Conservation (phyloP, 2,329 filamentous ascomycete species). For the Colletotrichum musae region DNA sequence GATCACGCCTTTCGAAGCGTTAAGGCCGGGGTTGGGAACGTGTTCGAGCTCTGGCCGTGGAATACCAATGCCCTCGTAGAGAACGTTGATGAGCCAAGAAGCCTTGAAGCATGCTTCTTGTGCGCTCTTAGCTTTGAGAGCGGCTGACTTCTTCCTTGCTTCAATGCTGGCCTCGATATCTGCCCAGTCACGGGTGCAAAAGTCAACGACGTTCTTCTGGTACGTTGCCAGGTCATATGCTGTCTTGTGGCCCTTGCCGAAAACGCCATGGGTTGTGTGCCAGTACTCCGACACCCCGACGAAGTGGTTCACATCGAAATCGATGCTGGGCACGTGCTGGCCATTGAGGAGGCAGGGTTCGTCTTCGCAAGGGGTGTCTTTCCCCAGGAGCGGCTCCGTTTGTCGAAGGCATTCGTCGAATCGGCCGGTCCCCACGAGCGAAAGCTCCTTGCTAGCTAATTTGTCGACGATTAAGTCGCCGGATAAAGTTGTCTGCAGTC, state of each 20-base stretch:
- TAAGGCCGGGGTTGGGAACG: constrained; percentile 67
- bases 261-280: constrained; percentile 97
- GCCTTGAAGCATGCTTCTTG: constrained; percentile 97
- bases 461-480: constrained; percentile 68
- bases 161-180: constrained; percentile 78
- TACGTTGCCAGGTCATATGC: constrained; percentile 94
- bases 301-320: constrained; percentile 98
- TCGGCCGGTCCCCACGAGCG: constrained; percentile 84
- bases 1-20: constrained; percentile 79
- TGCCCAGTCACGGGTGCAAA: constrained; percentile 88
- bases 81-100: constrained; percentile 95
- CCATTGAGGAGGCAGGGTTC: constrained; percentile 91
- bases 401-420: constrained; percentile 88
- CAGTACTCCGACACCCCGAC: constrained; percentile 98
- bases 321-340: constrained; percentile 92
- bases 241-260: constrained; percentile 78
- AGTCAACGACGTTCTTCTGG: constrained; percentile 85
- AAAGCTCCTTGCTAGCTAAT: constrained; percentile 57
- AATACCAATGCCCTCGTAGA: constrained; percentile 96
- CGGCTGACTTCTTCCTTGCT: constrained; percentile 79
- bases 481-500: constrained; percentile 80
- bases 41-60: constrained; percentile 86
- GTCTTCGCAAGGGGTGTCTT: constrained; percentile 87
- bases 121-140: constrained; percentile 83
- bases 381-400: constrained; percentile 89